These are phyloP conservation scores for Naganishia friedmannii DNA, from an alignment of 768 basidiomycete species.

Conservation along the genomic window DNA sequence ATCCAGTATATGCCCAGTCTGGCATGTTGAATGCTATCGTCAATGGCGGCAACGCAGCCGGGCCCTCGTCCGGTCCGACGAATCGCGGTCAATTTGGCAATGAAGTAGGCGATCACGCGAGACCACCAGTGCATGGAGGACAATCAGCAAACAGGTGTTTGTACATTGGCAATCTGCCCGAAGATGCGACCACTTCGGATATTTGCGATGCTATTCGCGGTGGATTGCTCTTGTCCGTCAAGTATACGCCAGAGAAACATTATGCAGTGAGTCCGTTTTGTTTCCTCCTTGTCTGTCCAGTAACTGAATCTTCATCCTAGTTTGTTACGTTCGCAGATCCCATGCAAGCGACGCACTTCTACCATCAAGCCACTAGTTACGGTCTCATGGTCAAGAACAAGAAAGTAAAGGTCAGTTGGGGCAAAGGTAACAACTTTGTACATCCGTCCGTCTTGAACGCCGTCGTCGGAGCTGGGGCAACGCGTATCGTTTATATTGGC, in stretches of 20 bases:
- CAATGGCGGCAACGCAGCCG: slow-evolving; percentile 40
- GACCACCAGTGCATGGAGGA: background rate
- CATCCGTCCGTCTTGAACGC: slow-evolving; percentile 78
- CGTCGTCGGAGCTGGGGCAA: slow-evolving; percentile 79
- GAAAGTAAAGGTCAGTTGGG: slow-evolving; percentile 95
- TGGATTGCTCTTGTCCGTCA: slow-evolving; percentile 90
- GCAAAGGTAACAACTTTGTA: slow-evolving; percentile 87
- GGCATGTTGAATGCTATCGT: slow-evolving; percentile 39
- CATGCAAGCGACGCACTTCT: slow-evolving; percentile 87
- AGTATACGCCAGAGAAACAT: slow-evolving; percentile 95
- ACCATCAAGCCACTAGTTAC: slow-evolving; percentile 83
- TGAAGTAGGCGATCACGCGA: slow-evolving; percentile 44
- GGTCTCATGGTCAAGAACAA: slow-evolving; percentile 89
- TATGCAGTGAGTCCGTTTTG: slow-evolving; percentile 68
- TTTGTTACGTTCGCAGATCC: slow-evolving; percentile 97
- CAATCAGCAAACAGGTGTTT: slow-evolving; percentile 84
- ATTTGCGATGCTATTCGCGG: slow-evolving; percentile 94
- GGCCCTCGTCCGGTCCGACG: slow-evolving; percentile 2
- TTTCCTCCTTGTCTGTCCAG: slow-evolving; percentile 1
- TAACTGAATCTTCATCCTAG: slow-evolving; percentile 51
- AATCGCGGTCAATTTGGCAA: background rate
- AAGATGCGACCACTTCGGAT: slow-evolving; percentile 91
- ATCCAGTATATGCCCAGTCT: slow-evolving; percentile 51
- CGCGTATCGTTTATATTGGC: slow-evolving; percentile 93
- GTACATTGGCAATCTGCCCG: slow-evolving; percentile 93